Base-by-base conservation (phyloP, 2,329 filamentous ascomycete species). In the Mycogone perniciosa region DNA sequence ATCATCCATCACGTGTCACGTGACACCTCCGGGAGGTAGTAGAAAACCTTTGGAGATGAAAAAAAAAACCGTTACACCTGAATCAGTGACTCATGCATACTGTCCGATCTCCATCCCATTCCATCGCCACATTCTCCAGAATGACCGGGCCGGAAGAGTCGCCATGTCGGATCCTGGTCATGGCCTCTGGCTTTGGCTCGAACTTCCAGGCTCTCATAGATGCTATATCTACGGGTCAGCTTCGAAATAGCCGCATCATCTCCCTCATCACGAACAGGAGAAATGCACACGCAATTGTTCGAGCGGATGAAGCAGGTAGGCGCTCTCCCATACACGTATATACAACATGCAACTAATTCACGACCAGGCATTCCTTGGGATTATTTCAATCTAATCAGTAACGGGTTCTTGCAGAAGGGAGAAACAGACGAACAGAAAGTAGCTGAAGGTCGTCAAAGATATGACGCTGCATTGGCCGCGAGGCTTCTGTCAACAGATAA, bases 331-430 rank as follows among this genome's bases (percentile, higher is more conserved):
- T 20, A 20, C 20, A 3, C 20, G 20, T 20, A 20, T 20, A 20
- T 20, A 20, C 20, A 20, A 3, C 20, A 20, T 20, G 20, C 20
- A 20, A 20, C 20, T 20, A 20, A 20, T 20, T 20, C 20, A 20
- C 20, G 20, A 8, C 13, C 39, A 62, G 69, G 66, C 52, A 91
- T 95, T 51, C 84, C 87, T 0, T 88, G 81, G 49, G 79, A 81
- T 50, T 92, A 92, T 72, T 89, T 92, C 76, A 92, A 92, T 67
- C 79, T 93, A 37, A 76, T 91, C 51, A 77, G 80, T 34, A 84
- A 89, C 71, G 89, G 89, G 52, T 80, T 78, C 63, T 64, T 73
- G 50, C 57, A 58, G 13, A 72, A 73, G 51, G 75, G 76, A 31
- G 88, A 88, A 62, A 78, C 76, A 56, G 79, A 89, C 59, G 70